Conservation (phyloP, 371 early-diverging fungal species). For the Fennellomyces sp. region DNA sequence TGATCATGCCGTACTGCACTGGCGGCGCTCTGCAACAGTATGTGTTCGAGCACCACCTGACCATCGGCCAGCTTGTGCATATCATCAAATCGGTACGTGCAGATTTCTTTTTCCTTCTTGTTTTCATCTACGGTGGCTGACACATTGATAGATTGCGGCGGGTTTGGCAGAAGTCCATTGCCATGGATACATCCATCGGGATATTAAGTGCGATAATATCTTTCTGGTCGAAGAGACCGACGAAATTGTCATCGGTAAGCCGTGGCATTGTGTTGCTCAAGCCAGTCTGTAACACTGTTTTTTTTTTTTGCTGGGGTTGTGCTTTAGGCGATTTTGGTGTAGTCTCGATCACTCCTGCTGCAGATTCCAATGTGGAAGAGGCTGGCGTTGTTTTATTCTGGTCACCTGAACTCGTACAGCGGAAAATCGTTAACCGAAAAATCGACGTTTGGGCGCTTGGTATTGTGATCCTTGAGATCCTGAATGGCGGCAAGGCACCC, state of each 20-base stretch:
- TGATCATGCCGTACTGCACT: slow-evolving; percentile 52
- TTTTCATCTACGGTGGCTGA: background rate
- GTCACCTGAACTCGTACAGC: slow-evolving; percentile 54
- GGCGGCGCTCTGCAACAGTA: slow-evolving; percentile 56
- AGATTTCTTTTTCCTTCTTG: background rate
- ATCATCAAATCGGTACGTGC: slow-evolving; percentile 41
- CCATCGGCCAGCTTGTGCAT: slow-evolving; percentile 47
- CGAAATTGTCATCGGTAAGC: slow-evolving; percentile 48
- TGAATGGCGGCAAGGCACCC: slow-evolving; percentile 53
- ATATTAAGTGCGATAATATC: slow-evolving; percentile 57
- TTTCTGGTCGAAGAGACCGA: slow-evolving; percentile 44
- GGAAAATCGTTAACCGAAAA: slow-evolving; percentile 48
- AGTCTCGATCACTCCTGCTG: slow-evolving; percentile 50
- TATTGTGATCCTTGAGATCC: slow-evolving; percentile 49
- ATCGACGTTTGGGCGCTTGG: slow-evolving; percentile 54
- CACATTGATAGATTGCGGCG: slow-evolving; percentile 34
- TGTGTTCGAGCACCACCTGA: slow-evolving; percentile 49
- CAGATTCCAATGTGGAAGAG: slow-evolving; percentile 52
- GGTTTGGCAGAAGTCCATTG: slow-evolving; percentile 50
- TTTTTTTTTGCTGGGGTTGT: background rate
- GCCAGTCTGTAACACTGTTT: background rate
- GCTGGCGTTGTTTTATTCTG: slow-evolving; percentile 57
- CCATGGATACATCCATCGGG: slow-evolving; percentile 54
- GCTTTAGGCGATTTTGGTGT: slow-evolving; percentile 53
- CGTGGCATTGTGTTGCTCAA: no score